Percentiles rank a stretch among this genome's conserved stretches.
phyloP scores from a whole-genome alignment of 169 alveolate genomes.

The Cryptosporidium canis region DNA sequence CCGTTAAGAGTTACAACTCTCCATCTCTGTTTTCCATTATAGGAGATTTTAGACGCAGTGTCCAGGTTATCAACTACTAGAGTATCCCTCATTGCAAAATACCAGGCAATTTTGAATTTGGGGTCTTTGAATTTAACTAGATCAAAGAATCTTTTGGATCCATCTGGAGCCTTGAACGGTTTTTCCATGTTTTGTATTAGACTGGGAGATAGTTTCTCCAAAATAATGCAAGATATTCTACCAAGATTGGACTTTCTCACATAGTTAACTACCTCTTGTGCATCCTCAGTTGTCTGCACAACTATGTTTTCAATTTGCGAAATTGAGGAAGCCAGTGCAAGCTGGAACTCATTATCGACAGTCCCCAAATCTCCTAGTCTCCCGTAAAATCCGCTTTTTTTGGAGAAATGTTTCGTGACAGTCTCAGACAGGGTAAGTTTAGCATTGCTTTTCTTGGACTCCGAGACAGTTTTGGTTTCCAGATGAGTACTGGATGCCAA shows the following conservation, averaged over 20 bases:
- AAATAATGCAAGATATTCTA: slow-evolving; percentile 85
- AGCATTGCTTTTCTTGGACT: background rate
- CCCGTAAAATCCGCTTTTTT: slow-evolving; percentile 87
- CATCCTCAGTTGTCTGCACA: slow-evolving; percentile 91
- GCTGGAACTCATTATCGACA: slow-evolving; percentile 87
- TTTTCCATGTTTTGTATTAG: slow-evolving; percentile 72
- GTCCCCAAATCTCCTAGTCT: slow-evolving; percentile 92
- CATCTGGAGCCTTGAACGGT: slow-evolving; percentile 71
- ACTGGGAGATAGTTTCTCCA: slow-evolving; percentile 75
- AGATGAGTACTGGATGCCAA: background rate
- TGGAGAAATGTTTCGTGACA: slow-evolving; percentile 17
- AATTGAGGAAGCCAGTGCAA: slow-evolving; percentile 88
- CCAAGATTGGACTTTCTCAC: slow-evolving; percentile 89
- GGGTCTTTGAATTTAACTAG: slow-evolving; percentile 83
- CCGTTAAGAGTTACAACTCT: slow-evolving; percentile 94
- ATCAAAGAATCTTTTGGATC: slow-evolving; percentile 87
- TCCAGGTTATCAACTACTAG: slow-evolving; percentile 88
- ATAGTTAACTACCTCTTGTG: slow-evolving; percentile 86
- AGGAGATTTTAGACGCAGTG: slow-evolving; percentile 87
- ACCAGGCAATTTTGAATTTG: slow-evolving; percentile 84
- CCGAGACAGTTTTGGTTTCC: slow-evolving; percentile 1
- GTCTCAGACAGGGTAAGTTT: slow-evolving; percentile 20
- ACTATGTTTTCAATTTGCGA: slow-evolving; percentile 87
- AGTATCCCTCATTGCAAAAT: slow-evolving; percentile 90
- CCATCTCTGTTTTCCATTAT: slow-evolving; percentile 79